Percentiles rank a stretch among this genome's conserved stretches.
Evolutionary conservation across 352 stramenopile genomes (phyloP).

Genomic region (Phytopythium litorale): DNA sequence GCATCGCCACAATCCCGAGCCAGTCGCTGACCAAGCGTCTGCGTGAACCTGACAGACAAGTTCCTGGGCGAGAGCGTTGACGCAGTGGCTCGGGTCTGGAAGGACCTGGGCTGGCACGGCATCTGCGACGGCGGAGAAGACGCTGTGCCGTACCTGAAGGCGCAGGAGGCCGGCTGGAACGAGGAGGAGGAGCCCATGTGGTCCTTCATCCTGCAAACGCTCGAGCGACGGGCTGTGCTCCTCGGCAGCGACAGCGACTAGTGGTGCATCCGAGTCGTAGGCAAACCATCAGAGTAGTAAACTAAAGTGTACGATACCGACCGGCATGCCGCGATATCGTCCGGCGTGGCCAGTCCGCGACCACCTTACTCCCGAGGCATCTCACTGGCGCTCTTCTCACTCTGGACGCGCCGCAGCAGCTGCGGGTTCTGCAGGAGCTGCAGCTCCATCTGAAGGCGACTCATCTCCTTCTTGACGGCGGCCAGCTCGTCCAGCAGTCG

Average conservation of each 20-base stretch:
- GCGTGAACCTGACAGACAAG: slow-evolving; percentile 12
- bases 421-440: slow-evolving; percentile 36
- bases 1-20: neutral
- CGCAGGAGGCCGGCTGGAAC: slow-evolving; percentile 6
- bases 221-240: slow-evolving; percentile 4
- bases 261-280: neutral
- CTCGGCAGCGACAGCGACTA: slow-evolving; percentile 1
- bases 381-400: slow-evolving; percentile 12
- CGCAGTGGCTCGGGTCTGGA: slow-evolving; percentile 16
- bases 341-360: neutral
- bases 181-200: slow-evolving; percentile 7
- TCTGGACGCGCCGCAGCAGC: slow-evolving; percentile 37
- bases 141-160: neutral
- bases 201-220: slow-evolving; percentile 5
- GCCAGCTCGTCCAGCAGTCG: slow-evolving; percentile 47
- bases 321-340: neutral
- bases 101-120: slow-evolving; percentile 25
- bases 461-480: slow-evolving; percentile 48
- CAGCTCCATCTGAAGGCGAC: slow-evolving; percentile 47
- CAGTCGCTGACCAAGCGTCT: neutral
- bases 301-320: neutral
- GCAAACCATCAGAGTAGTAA: neutral
- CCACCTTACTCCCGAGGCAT: neutral
- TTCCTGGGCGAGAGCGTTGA: slow-evolving; percentile 21
- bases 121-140: slow-evolving; percentile 17